Percentiles rank a stretch among this genome's conserved stretches.
phyloP scores from a whole-genome alignment of 257 asterid genomes.

The Agastache rugosa region DNA sequence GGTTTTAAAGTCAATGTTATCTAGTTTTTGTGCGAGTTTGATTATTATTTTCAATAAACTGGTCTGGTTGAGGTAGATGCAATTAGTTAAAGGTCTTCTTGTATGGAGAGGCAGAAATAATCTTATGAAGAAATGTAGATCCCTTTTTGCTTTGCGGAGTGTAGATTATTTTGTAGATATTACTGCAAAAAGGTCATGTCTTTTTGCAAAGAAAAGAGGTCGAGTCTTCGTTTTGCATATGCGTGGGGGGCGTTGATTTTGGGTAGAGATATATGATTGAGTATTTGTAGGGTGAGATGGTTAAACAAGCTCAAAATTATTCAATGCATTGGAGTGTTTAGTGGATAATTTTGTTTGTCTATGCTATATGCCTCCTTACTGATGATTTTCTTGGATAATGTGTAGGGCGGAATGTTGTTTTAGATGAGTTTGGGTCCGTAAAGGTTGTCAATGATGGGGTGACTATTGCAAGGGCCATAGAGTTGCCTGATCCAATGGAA shows the following conservation, averaged over 20 bases:
- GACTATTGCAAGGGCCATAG: constrained; percentile 93
- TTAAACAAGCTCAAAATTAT: not conserved
- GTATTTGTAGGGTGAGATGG: not conserved
- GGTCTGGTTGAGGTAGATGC: constrained; percentile 1
- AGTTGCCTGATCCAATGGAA: constrained; percentile 91
- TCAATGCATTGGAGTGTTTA: not conserved
- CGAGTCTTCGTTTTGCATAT: constrained; percentile 1
- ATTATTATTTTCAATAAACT: not conserved
- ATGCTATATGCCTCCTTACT: not conserved
- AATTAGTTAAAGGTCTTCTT: not conserved
- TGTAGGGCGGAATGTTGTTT: constrained; percentile 89
- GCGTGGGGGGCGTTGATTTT: not conserved
- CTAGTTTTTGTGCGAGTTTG: not conserved
- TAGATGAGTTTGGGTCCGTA: constrained; percentile 92
- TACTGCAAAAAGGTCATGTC: not conserved
- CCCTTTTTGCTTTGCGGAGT: constrained; percentile 8
- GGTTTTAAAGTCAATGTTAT: not conserved
- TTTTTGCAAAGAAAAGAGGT: not conserved
- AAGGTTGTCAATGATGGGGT: constrained; percentile 94
- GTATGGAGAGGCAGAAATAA: not conserved
- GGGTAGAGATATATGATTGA: not conserved
- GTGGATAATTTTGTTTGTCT: not conserved
- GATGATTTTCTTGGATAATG: not conserved
- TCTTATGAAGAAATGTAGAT: not conserved
- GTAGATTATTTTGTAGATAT: not conserved